Evolutionary conservation across 1,284 basidiomycete species (phyloP).

Genomic region (Trichosporon asahii): DNA sequence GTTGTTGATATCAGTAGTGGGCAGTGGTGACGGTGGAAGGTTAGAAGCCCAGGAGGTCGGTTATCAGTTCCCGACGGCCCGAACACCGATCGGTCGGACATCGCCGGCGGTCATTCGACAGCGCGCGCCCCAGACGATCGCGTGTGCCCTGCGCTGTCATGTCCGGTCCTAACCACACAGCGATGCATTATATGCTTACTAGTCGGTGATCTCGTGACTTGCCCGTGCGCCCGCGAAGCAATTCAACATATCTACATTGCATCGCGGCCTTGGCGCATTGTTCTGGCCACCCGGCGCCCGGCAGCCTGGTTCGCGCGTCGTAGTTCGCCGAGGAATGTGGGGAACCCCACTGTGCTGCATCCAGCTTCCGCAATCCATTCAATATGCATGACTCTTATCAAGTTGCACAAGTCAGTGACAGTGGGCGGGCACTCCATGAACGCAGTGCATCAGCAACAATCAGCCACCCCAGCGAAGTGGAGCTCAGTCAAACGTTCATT

Average conservation of each 20-base stretch:
- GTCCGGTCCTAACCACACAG: not conserved
- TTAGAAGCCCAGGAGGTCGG: not conserved
- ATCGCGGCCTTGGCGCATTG: too few relatives aligned
- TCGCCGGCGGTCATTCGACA: not conserved
- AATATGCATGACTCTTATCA: too few relatives aligned
- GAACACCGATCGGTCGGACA: not conserved
- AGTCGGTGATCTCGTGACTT: not conserved
- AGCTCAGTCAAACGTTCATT: not conserved
- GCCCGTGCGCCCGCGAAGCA: not conserved
- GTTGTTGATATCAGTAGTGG: not conserved
- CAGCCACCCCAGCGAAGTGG: too few relatives aligned
- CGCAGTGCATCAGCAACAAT: too few relatives aligned
- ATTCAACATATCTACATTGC: too few relatives aligned
- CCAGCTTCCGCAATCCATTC: too few relatives aligned
- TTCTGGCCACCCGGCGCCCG: too few relatives aligned
- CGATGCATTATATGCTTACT: not conserved
- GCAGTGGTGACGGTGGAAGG: not conserved
- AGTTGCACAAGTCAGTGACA: too few relatives aligned
- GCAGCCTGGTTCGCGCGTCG: too few relatives aligned
- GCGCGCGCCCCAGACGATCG: not conserved
- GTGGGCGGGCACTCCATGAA: too few relatives aligned
- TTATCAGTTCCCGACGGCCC: not conserved
- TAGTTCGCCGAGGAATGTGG: not conserved
- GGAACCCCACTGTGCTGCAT: not conserved
- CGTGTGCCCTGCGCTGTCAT: not conserved